Percentiles rank a stretch among this genome's conserved stretches.
Conservation (phyloP, 257 asterid genomes). For the Capsicum chinense region DNA sequence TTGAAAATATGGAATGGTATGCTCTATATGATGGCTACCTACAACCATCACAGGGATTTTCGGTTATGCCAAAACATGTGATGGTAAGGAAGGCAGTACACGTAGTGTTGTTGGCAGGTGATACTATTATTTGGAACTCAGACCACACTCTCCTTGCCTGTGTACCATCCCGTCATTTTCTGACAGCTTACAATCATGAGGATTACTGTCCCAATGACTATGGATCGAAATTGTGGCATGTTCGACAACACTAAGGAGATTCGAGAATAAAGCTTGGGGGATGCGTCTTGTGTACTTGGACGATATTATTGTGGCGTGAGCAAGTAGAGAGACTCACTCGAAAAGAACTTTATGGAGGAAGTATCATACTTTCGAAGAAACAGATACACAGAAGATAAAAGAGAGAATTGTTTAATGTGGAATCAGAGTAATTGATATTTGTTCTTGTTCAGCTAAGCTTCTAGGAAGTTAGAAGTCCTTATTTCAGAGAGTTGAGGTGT, state of each 20-base stretch:
- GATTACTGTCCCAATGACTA: background rate
- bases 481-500: too few species aligned
- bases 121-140: background rate
- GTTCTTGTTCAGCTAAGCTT: too few species aligned
- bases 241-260: background rate
- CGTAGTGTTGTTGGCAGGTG: background rate
- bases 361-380: background rate
- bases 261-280: background rate
- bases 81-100: slow-evolving; percentile 1
- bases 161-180: background rate
- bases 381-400: too few species aligned
- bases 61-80: background rate
- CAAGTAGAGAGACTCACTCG: background rate
- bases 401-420: too few species aligned
- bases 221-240: slow-evolving; percentile 9
- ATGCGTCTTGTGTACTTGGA: slow-evolving; percentile 18
- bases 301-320: background rate
- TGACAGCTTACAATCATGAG: background rate
- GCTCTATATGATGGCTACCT: background rate
- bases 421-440: too few species aligned
- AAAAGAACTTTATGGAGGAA: background rate
- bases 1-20: background rate
- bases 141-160: background rate
- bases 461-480: too few species aligned
- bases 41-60: background rate